Base-by-base conservation (phyloP, 345 rosid genomes). In the Melastoma malabathricum region DNA sequence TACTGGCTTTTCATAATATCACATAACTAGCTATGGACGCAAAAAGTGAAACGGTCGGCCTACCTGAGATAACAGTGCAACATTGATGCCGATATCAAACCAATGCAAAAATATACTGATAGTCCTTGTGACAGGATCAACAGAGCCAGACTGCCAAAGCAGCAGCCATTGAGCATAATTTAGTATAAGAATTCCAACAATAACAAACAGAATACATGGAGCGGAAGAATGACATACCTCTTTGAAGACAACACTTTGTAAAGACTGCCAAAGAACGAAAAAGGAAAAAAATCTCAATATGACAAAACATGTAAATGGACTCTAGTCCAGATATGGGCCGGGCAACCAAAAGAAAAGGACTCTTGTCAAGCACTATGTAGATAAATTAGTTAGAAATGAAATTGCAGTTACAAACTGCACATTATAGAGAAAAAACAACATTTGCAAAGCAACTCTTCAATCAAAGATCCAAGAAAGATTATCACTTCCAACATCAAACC, bases 191-290 rank as follows among this genome's bases (percentile, higher is more conserved):
- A 34, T 50, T 67, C 13, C 34, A 13, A 48, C 34, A 51, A 46
- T 45, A 52, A 23, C 44, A 16, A 23, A 10, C 18, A 18, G 52
- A 3, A 47, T 57, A 50, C 18, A 23, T 50, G 31, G 8, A 18
- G 38, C 1, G 18, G 20, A 5, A 38, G 29, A 59, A 48, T 43
- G 50, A 13, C 15, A 34, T 72, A 90, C 98, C 98, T 80, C 93
- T 75, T 86, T 90, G 83, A 90, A 90, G 48, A 90, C 84, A 60
- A 86, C 94, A 58, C 96, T 90, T 68, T 90, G 98, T 59, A 90
- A 67, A 69, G 98, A 86, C 98, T 90, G 95, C 84, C 73, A 44
- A 61, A 50, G 58, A 47, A 57, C 59, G 67, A 47, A 10, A 52
- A 59, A 70, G 52, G 15, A 50, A 44, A 31, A 39, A 52, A 72